Base-by-base conservation (phyloP, 768 basidiomycete species). In the Mycena vulgaris region DNA sequence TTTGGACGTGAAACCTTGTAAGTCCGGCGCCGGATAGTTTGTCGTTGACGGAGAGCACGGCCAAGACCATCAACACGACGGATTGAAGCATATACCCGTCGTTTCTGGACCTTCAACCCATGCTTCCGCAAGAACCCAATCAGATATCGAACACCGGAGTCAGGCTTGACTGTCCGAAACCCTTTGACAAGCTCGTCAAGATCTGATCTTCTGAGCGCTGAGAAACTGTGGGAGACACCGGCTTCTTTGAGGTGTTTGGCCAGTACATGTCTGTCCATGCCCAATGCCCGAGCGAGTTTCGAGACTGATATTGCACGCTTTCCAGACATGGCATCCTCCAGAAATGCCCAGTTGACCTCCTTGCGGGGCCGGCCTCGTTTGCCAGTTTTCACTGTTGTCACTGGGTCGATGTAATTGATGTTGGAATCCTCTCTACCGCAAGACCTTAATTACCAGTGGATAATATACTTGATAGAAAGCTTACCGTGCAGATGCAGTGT, bases 141-240 rank as follows among this genome's bases (percentile, higher is more conserved):
- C 0, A 77, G 33, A 57, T 81, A 81, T 7, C 70, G 60, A 25
- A 60, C 23, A 3, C 80, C n/a, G n/a, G n/a, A n/a, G n/a, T n/a
- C n/a, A n/a, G n/a, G n/a, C n/a, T n/a, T n/a, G n/a, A n/a, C n/a
- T n/a, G n/a, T n/a, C n/a, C n/a, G n/a, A n/a, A n/a, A n/a, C n/a
- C n/a, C n/a, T n/a, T n/a, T n/a, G n/a, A n/a, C n/a, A n/a, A n/a
- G n/a, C n/a, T n/a, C n/a, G n/a, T n/a, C n/a, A n/a, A n/a, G n/a
- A n/a, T n/a, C n/a, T n/a, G n/a, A n/a, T n/a, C n/a, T n/a, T n/a
- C n/a, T n/a, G n/a, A n/a, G n/a, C n/a, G n/a, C n/a, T n/a, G n/a
- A n/a, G n/a, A n/a, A n/a, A n/a, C n/a, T n/a, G n/a, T n/a, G n/a
- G n/a, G n/a, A n/a, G n/a, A 75, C 3, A 45, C 40, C 7, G 40